phyloP scores from a whole-genome alignment of 2,329 filamentous ascomycete genomes.

The Dactylellina sp. region DNA sequence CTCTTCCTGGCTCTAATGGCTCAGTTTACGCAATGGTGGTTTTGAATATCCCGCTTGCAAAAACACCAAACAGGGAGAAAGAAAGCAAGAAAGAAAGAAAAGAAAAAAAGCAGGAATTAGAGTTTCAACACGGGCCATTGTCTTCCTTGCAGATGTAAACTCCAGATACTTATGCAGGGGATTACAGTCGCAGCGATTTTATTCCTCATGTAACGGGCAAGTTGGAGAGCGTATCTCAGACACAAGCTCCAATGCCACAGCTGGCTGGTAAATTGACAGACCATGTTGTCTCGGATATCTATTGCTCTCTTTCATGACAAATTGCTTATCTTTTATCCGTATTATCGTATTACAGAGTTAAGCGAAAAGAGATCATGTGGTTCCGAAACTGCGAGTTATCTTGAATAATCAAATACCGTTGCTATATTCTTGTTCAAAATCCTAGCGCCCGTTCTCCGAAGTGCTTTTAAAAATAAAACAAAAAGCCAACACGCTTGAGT shows the following conservation, averaged over 20 bases:
- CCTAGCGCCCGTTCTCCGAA: too few species aligned
- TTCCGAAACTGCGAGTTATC: slow-evolving; percentile 28
- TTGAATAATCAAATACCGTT: background rate
- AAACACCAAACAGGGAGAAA: too few species aligned
- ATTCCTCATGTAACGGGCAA: slow-evolving; percentile 28
- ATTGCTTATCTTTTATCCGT: slow-evolving; percentile 31
- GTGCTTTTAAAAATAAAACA: background rate
- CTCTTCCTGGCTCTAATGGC: slow-evolving; percentile 15
- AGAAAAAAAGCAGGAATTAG: slow-evolving; percentile 21
- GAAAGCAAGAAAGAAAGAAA: background rate
- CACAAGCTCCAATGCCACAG: slow-evolving; percentile 1
- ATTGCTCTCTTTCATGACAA: background rate
- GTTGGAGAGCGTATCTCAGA: slow-evolving; percentile 27
- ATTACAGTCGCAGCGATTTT: slow-evolving; percentile 24
- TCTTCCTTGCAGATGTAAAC: slow-evolving; percentile 39
- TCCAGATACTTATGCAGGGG: slow-evolving; percentile 42
- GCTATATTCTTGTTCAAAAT: background rate
- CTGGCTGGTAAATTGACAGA: background rate
- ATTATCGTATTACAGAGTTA: slow-evolving; percentile 26
- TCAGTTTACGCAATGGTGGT: background rate
- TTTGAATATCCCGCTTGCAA: slow-evolving; percentile 1
- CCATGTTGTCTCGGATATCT: background rate
- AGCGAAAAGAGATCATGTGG: slow-evolving; percentile 8
- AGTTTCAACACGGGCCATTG: slow-evolving; percentile 30
- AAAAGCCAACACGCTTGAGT: background rate